Percentiles rank a stretch among this genome's conserved stretches.
Evolutionary conservation across 371 early-diverging fungal genomes (phyloP).

Genomic region (Rhizopus sp.): DNA sequence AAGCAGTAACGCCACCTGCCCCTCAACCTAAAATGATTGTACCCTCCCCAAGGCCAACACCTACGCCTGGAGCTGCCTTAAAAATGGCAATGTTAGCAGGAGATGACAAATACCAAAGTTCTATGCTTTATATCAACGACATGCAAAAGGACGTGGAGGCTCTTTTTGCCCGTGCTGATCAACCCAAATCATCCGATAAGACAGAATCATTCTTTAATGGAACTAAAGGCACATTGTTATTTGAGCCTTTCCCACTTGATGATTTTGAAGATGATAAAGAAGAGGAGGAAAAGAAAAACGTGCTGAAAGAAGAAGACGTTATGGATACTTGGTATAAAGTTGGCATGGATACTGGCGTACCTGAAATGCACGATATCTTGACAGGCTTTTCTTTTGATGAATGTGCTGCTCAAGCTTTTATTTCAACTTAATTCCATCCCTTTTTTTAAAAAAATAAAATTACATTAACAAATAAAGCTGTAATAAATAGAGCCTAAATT

Average conservation of each 20-base stretch:
- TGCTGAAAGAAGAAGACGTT: slow-evolving; percentile 3
- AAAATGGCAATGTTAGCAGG: slow-evolving; percentile 17
- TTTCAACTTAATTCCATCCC: background rate
- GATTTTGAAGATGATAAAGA: slow-evolving; percentile 6
- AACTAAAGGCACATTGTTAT: slow-evolving; percentile 5
- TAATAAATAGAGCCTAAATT: too few species aligned
- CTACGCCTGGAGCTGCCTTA: background rate
- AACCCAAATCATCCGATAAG: slow-evolving; percentile 1
- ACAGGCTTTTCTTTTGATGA: slow-evolving; percentile 29
- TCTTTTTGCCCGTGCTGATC: slow-evolving; percentile 19
- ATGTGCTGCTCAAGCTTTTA: background rate
- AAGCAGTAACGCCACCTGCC: background rate
- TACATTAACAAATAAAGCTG: background rate
- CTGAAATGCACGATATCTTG: slow-evolving; percentile 22
- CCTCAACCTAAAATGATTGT: background rate
- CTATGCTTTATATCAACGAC: slow-evolving; percentile 37
- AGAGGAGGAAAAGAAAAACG: background rate
- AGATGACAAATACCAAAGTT: slow-evolving; percentile 25
- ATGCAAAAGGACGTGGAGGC: slow-evolving; percentile 37
- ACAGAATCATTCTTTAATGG: slow-evolving; percentile 3
- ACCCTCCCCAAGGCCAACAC: slow-evolving; percentile 21
- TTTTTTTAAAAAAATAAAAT: background rate
- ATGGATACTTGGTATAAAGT: slow-evolving; percentile 36
- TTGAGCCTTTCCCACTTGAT: slow-evolving; percentile 17
- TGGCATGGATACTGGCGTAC: slow-evolving; percentile 42